Conservation (phyloP, 2,329 filamentous ascomycete species). For the Trichophyton benhamiae region DNA sequence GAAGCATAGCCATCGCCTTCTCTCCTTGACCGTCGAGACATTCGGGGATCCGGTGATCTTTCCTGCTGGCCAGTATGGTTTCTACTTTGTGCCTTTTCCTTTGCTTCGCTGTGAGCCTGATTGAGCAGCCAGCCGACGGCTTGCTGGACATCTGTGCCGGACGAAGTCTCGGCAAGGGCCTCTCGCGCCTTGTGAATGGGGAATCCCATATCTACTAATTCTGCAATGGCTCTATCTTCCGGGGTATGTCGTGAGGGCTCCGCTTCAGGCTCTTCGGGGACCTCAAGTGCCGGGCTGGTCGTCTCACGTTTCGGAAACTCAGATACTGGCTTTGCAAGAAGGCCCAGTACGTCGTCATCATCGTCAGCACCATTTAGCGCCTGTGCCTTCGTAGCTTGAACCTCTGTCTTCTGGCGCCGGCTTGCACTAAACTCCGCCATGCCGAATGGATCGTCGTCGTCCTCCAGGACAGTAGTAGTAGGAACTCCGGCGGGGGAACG, state of each 20-base stretch:
- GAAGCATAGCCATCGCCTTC: background rate
- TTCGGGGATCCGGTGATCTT: slow-evolving; percentile 4
- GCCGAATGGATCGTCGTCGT: slow-evolving; percentile 80
- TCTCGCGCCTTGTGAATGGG: slow-evolving; percentile 59
- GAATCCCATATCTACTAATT: slow-evolving; percentile 92
- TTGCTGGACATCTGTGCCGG: slow-evolving; percentile 10
- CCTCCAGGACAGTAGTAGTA: slow-evolving; percentile 20
- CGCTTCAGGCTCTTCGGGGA: slow-evolving; percentile 9
- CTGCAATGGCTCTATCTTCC: slow-evolving; percentile 68
- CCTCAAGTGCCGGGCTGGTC: slow-evolving; percentile 13
- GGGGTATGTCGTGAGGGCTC: slow-evolving; percentile 29
- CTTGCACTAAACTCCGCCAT: slow-evolving; percentile 45
- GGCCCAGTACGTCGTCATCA: slow-evolving; percentile 53
- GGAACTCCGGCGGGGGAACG: slow-evolving; percentile 6
- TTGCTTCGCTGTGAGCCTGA: slow-evolving; percentile 75
- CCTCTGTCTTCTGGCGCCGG: slow-evolving; percentile 35
- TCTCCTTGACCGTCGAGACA: background rate
- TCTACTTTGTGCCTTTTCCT: slow-evolving; percentile 45
- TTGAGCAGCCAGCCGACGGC: slow-evolving; percentile 64
- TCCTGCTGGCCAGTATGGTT: slow-evolving; percentile 30
- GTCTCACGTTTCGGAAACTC: slow-evolving; percentile 29
- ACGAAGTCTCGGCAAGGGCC: slow-evolving; percentile 8
- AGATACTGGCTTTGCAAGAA: slow-evolving; percentile 47
- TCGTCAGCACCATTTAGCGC: slow-evolving; percentile 28
- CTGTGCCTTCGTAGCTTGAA: slow-evolving; percentile 18